Base-by-base conservation (phyloP, 108 stramenopile genomes). In the Cyclotella cryptica region DNA sequence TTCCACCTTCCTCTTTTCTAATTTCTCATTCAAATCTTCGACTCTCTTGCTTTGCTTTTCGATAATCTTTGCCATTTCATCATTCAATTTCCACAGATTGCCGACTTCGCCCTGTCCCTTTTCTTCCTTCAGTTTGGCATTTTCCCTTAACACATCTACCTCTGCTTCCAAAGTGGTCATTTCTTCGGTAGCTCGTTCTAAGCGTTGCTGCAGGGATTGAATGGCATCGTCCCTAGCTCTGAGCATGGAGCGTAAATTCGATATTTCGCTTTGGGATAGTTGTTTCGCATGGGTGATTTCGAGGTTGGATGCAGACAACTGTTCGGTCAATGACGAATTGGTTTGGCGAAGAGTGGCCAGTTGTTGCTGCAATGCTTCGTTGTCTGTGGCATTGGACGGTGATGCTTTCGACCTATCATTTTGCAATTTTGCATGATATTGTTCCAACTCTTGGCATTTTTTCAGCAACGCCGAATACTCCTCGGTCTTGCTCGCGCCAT, bases 101-200 rank as follows among this genome's bases (percentile, higher is more conserved):
- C 68, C 61, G 12, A 62, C 60, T 28, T 70, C 54, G 14, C 57
- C 69, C 47, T 69, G 24, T 30, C 65, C 71, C 47, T 27, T 45
- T 18, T 70, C 58, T 21, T 60, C 53, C 42, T 67, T 65, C 53
- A 65, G 27, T 44, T 64, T 35, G 11, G 17, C 41, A 26, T 52
- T 51, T 19, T 43, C 63, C 13, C 77, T 71, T 29, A 83, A 53
- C 13, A 9, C 40, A 44, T 83, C 81, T n/a, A 83, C 28, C 55
- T 83, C 81, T 13, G 40, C 65, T 35, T 83, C 81, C 77, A 83
- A 68, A 35, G 55, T 42, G 8, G 77, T 78, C 71, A 78, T 72
- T 1, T 78, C 77, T n/a, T 59, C 44, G 22, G 54, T 64, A 0
- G 47, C 41, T 49, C 62, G 66, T 24, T 78, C 77, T 17, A 78